Evolutionary conservation across 225 moss, liverwort and hornwort genomes (phyloP), one percentile per base, ranked within the genome.

Genomic region (Straminergon stramineum): DNA sequence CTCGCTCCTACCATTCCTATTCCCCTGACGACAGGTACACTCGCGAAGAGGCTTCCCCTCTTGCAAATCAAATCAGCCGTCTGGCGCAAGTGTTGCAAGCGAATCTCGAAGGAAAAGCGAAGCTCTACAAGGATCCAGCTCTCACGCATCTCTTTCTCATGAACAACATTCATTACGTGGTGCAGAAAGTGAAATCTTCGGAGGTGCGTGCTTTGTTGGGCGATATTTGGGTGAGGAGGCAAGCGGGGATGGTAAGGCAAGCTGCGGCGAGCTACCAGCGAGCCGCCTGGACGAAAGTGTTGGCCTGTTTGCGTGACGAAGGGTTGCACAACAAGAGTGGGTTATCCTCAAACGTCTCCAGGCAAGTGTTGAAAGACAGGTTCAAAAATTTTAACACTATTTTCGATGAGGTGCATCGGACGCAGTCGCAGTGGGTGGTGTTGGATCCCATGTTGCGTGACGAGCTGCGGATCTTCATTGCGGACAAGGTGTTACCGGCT

Each of bases 91-190:
- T 94, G 30, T 88, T 99, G 48, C 95, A 95, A 69, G 91, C 57
- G 48, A 97, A 99, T 90, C 90, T 99, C 34, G 99, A 97, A 71
- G 95, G 93, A 31, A 99, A 99, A 83, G 94, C 99, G 13, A 97
- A 97, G 93, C 88, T 97, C 81, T 99, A 99, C 94, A 94, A 91
- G 89, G 99, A 99, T 68, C 96, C 88, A 23, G 96, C 99, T 15
- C 90, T 99, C 79, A 97, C 95, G 15, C 94, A 92, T 62, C 94
- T 99, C 34, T 99, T 99, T 69, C 94, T 99, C 32, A 99, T 99
- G 99, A 99, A 99, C 95, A 99, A 99, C 92, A 89, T 97, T 17
- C 99, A 97, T 88, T 99, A 99, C 88, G 94, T 99, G 75, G 99
- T 96, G 79, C 97, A 99, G 91, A 99, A 99, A 79, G 99, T 99